A percentile compares a stretch with the other conserved stretches of the same genome.
These are phyloP conservation scores for Phytophthora tentaculata DNA, from an alignment of 352 stramenopile species.

Conservation along the genomic window DNA sequence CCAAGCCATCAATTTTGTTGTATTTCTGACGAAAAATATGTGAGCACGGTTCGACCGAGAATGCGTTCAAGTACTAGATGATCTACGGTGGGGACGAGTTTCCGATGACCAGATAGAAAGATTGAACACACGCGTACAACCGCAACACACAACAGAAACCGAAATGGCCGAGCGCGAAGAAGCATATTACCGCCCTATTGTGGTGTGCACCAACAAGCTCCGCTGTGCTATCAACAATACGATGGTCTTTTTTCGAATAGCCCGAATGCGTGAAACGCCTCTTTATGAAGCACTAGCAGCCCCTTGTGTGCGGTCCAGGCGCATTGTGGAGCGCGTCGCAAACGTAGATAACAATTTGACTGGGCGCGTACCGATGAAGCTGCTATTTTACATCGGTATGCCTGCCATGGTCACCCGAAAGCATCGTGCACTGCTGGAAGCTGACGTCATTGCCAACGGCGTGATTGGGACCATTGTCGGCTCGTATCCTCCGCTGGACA, in stretches of 20 bases:
- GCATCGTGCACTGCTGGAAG: neutral
- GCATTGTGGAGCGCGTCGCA: constrained; percentile 1
- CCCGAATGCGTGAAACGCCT: neutral
- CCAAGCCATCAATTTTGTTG: constrained; percentile 7
- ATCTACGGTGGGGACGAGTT: constrained; percentile 3
- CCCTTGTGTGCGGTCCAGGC: no score
- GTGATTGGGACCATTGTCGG: constrained; percentile 18
- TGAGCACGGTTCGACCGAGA: neutral
- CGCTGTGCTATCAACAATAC: constrained; percentile 17
- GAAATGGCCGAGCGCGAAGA: no score
- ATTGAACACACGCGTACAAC: constrained; percentile 19
- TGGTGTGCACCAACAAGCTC: constrained; percentile 25
- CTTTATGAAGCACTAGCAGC: constrained; percentile 17
- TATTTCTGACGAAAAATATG: constrained; percentile 15
- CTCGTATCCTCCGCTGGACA: neutral
- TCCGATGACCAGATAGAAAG: neutral
- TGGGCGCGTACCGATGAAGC: constrained; percentile 16
- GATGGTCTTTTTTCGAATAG: constrained; percentile 17
- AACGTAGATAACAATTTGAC: constrained; percentile 19
- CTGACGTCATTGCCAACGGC: constrained; percentile 24
- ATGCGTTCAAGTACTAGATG: constrained; percentile 1
- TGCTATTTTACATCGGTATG: constrained; percentile 26
- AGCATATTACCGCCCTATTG: constrained; percentile 17
- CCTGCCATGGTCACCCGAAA: constrained; percentile 21
- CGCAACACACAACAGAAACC: neutral